These are phyloP conservation scores for Crithidia expoeki DNA, from an alignment of 208 protist species.

Conservation along the genomic window DNA sequence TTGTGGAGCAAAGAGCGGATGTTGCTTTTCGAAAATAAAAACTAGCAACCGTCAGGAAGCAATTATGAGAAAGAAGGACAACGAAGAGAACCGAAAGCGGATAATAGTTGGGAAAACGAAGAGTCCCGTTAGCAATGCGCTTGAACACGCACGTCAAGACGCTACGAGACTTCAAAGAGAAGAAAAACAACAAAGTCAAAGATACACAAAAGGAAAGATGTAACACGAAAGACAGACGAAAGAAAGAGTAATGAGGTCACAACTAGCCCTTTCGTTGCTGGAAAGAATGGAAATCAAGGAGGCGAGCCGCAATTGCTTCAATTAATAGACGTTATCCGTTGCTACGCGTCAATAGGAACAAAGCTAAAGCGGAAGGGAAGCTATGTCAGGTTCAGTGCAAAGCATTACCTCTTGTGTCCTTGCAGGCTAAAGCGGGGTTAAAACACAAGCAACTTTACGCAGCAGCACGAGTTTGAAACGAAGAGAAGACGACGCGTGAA, in stretches of 20 bases:
- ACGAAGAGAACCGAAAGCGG: constrained; percentile 1
- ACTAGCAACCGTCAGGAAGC: no score
- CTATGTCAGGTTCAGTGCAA: no score
- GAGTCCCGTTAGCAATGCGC: not conserved
- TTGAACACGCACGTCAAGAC: not conserved
- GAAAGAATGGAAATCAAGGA: not conserved
- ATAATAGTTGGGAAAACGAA: not conserved
- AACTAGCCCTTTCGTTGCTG: not conserved
- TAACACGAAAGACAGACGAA: not conserved
- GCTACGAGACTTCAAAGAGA: not conserved
- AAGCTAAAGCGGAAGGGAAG: not conserved
- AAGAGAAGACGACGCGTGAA: no score
- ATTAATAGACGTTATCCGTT: not conserved
- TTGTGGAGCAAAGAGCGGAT: no score
- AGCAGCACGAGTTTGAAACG: no score
- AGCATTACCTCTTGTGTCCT: no score
- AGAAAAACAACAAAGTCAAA: no score
- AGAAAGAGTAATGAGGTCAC: not conserved
- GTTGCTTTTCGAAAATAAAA: no score
- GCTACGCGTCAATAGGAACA: not conserved
- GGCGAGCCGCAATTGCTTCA: not conserved
- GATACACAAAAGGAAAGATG: constrained; percentile 2
- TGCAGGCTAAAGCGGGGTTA: no score
- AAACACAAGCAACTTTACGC: no score
- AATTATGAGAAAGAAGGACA: constrained; percentile 7